Percentiles rank a stretch among this genome's conserved stretches.
Evolutionary conservation across 208 protist species (phyloP).

Genomic region (Acanthamoeba lugdunensis): DNA sequence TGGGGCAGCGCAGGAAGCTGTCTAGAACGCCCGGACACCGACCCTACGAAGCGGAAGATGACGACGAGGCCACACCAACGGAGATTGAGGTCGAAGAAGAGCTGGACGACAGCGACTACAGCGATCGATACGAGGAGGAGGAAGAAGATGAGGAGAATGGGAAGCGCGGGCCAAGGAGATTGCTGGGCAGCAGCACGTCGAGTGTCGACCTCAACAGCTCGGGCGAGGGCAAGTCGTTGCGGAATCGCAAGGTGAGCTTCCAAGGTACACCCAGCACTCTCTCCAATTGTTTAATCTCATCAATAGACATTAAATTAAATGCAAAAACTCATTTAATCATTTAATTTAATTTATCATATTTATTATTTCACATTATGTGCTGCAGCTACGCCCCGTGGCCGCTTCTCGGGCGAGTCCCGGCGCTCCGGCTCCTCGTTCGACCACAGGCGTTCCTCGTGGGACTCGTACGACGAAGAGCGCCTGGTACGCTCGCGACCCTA

Average conservation of each 20-base stretch:
- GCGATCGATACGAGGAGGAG: not conserved
- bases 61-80: not conserved
- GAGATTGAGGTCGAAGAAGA: not conserved
- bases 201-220: not conserved
- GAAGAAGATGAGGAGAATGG: not conserved
- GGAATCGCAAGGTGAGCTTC: not conserved
- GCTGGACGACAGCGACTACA: not conserved
- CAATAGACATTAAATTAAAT: too few relatives aligned
- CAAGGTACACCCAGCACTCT: not conserved
- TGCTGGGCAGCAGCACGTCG: not conserved
- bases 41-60: slow-evolving; percentile 4
- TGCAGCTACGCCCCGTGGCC: not conserved
- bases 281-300: not conserved
- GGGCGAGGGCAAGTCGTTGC: not conserved
- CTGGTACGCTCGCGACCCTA: too few relatives aligned
- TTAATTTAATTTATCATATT: too few relatives aligned
- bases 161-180: not conserved
- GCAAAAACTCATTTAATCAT: too few relatives aligned
- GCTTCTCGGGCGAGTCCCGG: not conserved
- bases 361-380: not conserved
- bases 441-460: not conserved
- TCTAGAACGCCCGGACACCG: not conserved
- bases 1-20: not conserved
- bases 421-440: not conserved
- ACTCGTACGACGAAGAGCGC: not conserved